Percentiles rank a stretch among this genome's conserved stretches.
These are phyloP conservation scores for Auxenochlorella protothecoides DNA, from an alignment of 139 green algal genomes.

Conservation along the genomic window DNA sequence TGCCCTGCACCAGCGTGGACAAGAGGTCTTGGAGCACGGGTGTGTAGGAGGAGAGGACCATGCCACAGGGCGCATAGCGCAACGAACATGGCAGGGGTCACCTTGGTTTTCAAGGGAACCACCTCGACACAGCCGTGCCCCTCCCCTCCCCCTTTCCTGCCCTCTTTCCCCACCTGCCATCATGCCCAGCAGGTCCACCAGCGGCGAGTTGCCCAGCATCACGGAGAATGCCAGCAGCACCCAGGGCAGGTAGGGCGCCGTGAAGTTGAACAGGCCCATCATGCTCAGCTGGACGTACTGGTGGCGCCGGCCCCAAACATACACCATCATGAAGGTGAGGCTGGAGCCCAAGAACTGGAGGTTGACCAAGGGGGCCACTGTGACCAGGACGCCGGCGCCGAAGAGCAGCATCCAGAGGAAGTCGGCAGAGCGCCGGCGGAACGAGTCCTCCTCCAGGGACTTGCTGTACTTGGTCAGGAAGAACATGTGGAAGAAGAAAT, in stretches of 20 bases:
- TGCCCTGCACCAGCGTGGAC: conserved; percentile 51
- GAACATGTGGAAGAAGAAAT: conserved; percentile 99
- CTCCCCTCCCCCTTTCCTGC: not conserved
- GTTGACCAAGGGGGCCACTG: conserved; percentile 78
- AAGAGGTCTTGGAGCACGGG: too few species aligned
- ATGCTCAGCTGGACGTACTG: conserved; percentile 89
- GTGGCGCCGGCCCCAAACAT: conserved; percentile 93
- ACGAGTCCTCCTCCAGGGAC: conserved; percentile 90
- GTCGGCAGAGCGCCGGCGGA: conserved; percentile 81
- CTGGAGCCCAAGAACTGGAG: conserved; percentile 91
- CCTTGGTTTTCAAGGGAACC: not conserved
- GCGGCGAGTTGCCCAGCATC: conserved; percentile 74
- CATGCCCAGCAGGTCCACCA: conserved; percentile 92
- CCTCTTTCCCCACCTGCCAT: conserved; percentile 43
- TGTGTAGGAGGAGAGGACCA: too few species aligned
- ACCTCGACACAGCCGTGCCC: too few species aligned
- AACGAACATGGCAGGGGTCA: too few species aligned
- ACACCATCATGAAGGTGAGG: conserved; percentile 99
- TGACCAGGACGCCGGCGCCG: conserved; percentile 66
- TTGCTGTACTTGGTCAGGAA: conserved; percentile 97
- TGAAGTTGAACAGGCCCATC: conserved; percentile 98
- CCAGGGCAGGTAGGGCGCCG: conserved; percentile 96
- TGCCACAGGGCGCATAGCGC: too few species aligned
- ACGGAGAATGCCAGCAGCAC: conserved; percentile 91
- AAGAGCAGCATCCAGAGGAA: conserved; percentile 99